Evolutionary conservation across 1,284 basidiomycete species (phyloP).

Genomic region (Amylostereum areolatum): DNA sequence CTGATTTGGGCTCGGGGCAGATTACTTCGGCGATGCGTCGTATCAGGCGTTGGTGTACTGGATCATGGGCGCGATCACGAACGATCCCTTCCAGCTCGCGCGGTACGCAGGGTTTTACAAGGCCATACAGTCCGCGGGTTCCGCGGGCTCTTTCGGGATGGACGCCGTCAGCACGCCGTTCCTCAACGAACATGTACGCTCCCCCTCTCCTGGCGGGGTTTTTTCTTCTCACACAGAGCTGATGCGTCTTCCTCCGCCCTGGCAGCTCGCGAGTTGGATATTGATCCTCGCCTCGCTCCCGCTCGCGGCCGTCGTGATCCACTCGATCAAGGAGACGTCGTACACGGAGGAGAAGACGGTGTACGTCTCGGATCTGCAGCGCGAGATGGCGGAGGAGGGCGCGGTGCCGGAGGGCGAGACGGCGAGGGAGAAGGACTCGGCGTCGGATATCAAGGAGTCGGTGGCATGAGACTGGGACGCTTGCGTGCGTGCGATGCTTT

Average conservation of each 20-base stretch:
- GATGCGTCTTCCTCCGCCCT: neutral
- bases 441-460: too few relatives aligned
- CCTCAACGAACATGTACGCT: slow-evolving; percentile 27
- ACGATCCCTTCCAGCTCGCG: slow-evolving; percentile 37
- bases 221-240: too few relatives aligned
- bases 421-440: neutral
- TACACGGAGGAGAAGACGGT: slow-evolving; percentile 27
- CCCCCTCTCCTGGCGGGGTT: neutral
- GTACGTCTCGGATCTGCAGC: slow-evolving; percentile 1
- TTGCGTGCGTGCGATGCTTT: too few relatives aligned
- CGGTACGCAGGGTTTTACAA: slow-evolving; percentile 36
- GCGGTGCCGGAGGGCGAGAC: neutral
- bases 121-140: slow-evolving; percentile 33
- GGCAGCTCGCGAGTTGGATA: slow-evolving; percentile 28
- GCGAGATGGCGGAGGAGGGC: neutral
- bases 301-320: slow-evolving; percentile 28
- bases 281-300: slow-evolving; percentile 32
- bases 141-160: slow-evolving; percentile 40
- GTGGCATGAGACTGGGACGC: too few relatives aligned
- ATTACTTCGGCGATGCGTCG: slow-evolving; percentile 31
- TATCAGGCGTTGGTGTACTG: slow-evolving; percentile 35
- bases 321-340: slow-evolving; percentile 32
- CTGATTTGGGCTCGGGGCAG: slow-evolving; percentile 13
- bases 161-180: slow-evolving; percentile 36
- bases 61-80: slow-evolving; percentile 39